A percentile compares a stretch with the other conserved stretches of the same genome.
Conservation (phyloP, 2,329 filamentous ascomycete species). For the Chlorencoelia australis region DNA sequence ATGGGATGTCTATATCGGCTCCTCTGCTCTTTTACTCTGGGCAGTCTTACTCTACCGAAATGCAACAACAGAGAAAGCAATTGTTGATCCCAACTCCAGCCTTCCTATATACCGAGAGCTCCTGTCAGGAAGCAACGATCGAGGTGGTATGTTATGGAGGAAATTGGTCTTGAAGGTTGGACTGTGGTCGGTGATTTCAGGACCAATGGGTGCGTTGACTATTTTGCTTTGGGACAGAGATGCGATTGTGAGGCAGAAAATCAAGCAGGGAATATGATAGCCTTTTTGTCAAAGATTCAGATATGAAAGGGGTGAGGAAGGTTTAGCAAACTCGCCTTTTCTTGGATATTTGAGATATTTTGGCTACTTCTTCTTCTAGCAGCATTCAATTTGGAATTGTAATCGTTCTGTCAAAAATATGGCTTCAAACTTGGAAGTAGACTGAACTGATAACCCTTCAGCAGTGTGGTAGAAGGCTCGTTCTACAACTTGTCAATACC, state of each 20-base stretch:
- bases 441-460: too few species aligned
- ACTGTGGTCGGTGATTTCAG: slow-evolving; percentile 29
- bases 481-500: too few species aligned
- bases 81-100: slow-evolving; percentile 11
- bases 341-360: too few species aligned
- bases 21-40: slow-evolving; percentile 35
- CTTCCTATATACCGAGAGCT: slow-evolving; percentile 13
- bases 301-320: too few species aligned
- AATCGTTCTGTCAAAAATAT: too few species aligned
- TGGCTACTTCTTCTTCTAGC: too few species aligned
- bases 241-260: slow-evolving; percentile 26
- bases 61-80: slow-evolving; percentile 15
- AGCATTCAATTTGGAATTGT: too few species aligned
- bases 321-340: too few species aligned
- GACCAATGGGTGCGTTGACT: slow-evolving; percentile 35
- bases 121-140: slow-evolving; percentile 15
- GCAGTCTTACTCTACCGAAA: slow-evolving; percentile 29
- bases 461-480: too few species aligned
- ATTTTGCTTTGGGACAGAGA: slow-evolving; percentile 41
- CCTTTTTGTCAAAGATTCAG: too few species aligned
- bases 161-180: slow-evolving; percentile 28
- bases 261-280: slow-evolving; percentile 18
- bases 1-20: slow-evolving; percentile 38
- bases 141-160: slow-evolving; percentile 9
- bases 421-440: too few species aligned